phyloP scores from a whole-genome alignment of 202 grass and related monocot genomes.

The Schoenoplectus tabernaemontani region DNA sequence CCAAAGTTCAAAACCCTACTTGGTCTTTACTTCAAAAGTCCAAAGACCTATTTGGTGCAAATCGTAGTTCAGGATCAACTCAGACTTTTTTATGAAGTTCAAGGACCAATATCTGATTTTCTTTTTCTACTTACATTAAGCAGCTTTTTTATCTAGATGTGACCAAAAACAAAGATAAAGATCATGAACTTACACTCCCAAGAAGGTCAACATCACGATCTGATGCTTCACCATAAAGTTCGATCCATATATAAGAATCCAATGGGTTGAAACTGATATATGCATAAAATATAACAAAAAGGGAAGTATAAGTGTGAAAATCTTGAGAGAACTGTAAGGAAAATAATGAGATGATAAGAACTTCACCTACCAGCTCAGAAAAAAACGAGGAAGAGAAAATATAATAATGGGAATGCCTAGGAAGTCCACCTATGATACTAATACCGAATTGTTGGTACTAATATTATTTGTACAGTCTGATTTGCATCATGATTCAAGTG shows the following conservation, averaged over 20 bases:
- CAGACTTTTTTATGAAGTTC: not conserved
- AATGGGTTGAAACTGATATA: slow-evolving; percentile 78
- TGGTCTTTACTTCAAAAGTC: not conserved
- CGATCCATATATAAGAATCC: slow-evolving; percentile 86
- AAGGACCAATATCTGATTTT: not conserved
- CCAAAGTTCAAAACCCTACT: not conserved
- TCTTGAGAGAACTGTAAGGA: not conserved
- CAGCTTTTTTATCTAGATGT: slow-evolving; percentile 4
- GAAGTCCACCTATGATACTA: no score
- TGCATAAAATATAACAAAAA: not conserved
- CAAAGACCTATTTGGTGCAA: slow-evolving; percentile 4
- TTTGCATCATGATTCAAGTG: no score
- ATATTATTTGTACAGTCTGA: no score
- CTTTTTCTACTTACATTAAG: slow-evolving; percentile 12
- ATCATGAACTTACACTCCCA: slow-evolving; percentile 64
- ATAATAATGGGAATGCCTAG: not conserved
- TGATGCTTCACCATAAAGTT: slow-evolving; percentile 67
- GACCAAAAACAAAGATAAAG: slow-evolving; percentile 18
- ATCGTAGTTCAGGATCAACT: not conserved
- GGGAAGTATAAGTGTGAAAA: not conserved
- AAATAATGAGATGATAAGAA: not conserved
- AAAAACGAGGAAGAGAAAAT: not conserved
- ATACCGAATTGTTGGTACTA: no score
- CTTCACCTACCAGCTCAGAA: not conserved
- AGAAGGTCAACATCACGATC: slow-evolving; percentile 83